phyloP scores from a whole-genome alignment of 768 basidiomycete species.

The Hygrophoropsis aurantiaca region DNA sequence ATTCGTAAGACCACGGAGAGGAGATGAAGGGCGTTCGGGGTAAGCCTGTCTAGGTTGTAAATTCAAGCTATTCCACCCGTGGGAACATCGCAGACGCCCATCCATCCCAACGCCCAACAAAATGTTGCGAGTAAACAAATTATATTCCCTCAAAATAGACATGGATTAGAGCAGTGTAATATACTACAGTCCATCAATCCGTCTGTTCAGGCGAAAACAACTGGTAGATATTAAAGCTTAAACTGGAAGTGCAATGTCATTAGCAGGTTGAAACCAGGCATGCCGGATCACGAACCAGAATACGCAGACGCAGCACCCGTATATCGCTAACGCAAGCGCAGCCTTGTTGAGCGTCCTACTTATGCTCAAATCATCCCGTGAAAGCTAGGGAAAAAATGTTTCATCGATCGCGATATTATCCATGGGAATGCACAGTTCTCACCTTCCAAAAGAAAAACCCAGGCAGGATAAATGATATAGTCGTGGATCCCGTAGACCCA shows the following conservation, averaged over 20 bases:
- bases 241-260: slow-evolving; percentile 37
- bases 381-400: slow-evolving; percentile 47
- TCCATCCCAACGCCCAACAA: neutral
- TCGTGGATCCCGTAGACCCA: slow-evolving; percentile 94
- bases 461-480: slow-evolving; percentile 94
- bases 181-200: neutral
- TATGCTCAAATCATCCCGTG: slow-evolving; percentile 59
- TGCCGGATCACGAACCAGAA: slow-evolving; percentile 71
- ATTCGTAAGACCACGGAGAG: slow-evolving; percentile 33
- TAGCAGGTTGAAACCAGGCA: neutral
- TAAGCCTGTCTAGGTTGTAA: slow-evolving; percentile 3
- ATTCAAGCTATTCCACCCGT: slow-evolving; percentile 13
- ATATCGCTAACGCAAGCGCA: slow-evolving; percentile 65
- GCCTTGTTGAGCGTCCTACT: slow-evolving; percentile 56
- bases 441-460: slow-evolving; percentile 95
- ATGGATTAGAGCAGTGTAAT: too few relatives aligned
- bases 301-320: slow-evolving; percentile 77
- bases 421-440: slow-evolving; percentile 14
- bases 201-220: slow-evolving; percentile 38
- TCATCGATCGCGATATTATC: slow-evolving; percentile 5
- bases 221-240: slow-evolving; percentile 78
- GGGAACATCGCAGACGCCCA: slow-evolving; percentile 18
- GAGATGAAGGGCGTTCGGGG: slow-evolving; percentile 7
- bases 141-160: neutral
- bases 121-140: neutral